phyloP scores from a whole-genome alignment of 2,329 filamentous ascomycete species.

The Leptographium flavum region DNA sequence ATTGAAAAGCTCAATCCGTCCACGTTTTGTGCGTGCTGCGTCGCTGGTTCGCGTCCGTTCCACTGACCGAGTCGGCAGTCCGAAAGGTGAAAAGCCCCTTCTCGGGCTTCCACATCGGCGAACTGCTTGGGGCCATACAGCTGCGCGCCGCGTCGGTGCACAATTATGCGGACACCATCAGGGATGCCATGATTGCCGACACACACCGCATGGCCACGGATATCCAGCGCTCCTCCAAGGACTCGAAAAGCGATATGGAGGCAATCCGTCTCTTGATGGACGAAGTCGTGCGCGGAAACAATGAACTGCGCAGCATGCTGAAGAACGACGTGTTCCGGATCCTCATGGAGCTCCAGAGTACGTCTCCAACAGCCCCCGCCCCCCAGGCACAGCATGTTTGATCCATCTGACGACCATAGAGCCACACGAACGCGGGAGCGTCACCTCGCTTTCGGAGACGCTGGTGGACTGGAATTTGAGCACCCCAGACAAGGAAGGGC shows the following conservation, averaged over 20 bases:
- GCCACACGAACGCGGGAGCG: not conserved
- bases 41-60: not conserved
- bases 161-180: not conserved
- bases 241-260: too few species aligned
- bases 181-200: not conserved
- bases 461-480: not conserved
- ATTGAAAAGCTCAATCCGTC: constrained; percentile 9
- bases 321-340: constrained; percentile 8
- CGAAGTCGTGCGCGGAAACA: not conserved
- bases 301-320: not conserved
- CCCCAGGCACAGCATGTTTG: not conserved
- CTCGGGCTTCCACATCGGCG: not conserved
- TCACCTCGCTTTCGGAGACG: not conserved
- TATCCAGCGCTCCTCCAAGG: not conserved
- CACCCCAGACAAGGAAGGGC: not conserved
- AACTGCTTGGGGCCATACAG: not conserved
- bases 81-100: not conserved
- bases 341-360: constrained; percentile 7
- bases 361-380: not conserved
- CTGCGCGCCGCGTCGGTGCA: not conserved
- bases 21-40: constrained; percentile 5
- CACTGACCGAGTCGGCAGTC: not conserved
- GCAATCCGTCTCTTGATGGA: too few species aligned
- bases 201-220: not conserved
- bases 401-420: not conserved